These are phyloP conservation scores for Fusarium dlaminii DNA, from an alignment of 2,329 filamentous ascomycete genomes.

Conservation along the genomic window DNA sequence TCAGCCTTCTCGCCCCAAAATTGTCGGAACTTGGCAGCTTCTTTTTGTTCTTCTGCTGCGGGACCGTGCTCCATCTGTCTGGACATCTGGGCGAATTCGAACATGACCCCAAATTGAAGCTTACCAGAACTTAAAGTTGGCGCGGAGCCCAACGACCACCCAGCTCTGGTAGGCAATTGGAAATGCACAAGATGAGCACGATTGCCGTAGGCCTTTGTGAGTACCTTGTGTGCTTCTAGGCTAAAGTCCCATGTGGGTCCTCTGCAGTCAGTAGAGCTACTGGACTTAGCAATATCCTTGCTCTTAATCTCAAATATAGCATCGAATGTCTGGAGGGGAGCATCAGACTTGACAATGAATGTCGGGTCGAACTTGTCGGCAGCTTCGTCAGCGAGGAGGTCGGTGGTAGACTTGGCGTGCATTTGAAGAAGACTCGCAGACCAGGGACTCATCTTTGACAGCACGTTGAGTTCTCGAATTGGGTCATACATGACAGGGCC, in stretches of 20 bases:
- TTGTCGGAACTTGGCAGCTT: constrained; percentile 80
- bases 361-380: constrained; percentile 85
- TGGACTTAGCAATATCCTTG: constrained; percentile 41
- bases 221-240: constrained; percentile 68
- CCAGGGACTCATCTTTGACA: constrained; percentile 91
- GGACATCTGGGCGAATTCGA: constrained; percentile 76
- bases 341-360: constrained; percentile 75
- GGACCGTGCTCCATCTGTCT: constrained; percentile 90
- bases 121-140: constrained; percentile 42
- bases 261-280: constrained; percentile 51
- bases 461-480: constrained; percentile 76
- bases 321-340: constrained; percentile 66
- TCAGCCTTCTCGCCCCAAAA: constrained; percentile 98
- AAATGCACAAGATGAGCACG: constrained; percentile 76
- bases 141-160: constrained; percentile 44
- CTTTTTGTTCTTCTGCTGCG: constrained; percentile 83
- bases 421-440: constrained; percentile 78
- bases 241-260: constrained; percentile 58
- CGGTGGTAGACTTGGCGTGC: constrained; percentile 78
- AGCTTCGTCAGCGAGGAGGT: constrained; percentile 76
- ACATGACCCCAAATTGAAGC: constrained; percentile 73
- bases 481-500: constrained; percentile 83
- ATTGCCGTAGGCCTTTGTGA: constrained; percentile 79
- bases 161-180: constrained; percentile 48
- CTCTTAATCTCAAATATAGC: constrained; percentile 51